These are phyloP conservation scores for Leccinum fibrillosum DNA, from an alignment of 768 basidiomycete genomes.

Conservation along the genomic window DNA sequence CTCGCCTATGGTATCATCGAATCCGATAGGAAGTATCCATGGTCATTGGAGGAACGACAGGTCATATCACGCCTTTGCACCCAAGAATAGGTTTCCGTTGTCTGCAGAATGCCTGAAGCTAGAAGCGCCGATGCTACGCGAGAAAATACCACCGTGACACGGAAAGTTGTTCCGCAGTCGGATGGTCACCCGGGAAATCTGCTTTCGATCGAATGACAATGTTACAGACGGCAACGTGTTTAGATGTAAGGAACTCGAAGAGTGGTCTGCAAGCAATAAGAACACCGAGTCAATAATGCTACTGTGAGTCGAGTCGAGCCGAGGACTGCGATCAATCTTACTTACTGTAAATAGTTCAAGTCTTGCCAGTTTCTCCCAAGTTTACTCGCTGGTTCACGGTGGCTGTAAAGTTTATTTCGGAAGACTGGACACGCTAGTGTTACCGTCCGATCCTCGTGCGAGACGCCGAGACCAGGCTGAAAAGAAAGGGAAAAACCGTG, in stretches of 20 bases:
- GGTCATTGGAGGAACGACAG: not conserved
- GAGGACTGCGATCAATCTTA: not conserved
- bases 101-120: not conserved
- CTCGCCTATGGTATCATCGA: not conserved
- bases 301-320: not conserved
- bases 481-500: not conserved
- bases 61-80: not conserved
- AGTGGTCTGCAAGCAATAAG: not conserved
- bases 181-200: not conserved
- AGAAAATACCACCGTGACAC: not conserved
- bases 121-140: not conserved
- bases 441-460: slow-evolving; percentile 1
- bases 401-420: not conserved
- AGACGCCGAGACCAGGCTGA: not conserved
- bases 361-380: not conserved
- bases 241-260: not conserved
- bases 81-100: not conserved
- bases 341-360: not conserved
- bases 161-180: slow-evolving; percentile 4
- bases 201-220: not conserved
- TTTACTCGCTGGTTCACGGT: not conserved
- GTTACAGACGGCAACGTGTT: not conserved
- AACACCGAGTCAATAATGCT: not conserved
- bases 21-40: not conserved
- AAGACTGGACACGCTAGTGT: not conserved